phyloP scores from a whole-genome alignment of 1,284 basidiomycete genomes.

The Veloporphyrellus conicus region DNA sequence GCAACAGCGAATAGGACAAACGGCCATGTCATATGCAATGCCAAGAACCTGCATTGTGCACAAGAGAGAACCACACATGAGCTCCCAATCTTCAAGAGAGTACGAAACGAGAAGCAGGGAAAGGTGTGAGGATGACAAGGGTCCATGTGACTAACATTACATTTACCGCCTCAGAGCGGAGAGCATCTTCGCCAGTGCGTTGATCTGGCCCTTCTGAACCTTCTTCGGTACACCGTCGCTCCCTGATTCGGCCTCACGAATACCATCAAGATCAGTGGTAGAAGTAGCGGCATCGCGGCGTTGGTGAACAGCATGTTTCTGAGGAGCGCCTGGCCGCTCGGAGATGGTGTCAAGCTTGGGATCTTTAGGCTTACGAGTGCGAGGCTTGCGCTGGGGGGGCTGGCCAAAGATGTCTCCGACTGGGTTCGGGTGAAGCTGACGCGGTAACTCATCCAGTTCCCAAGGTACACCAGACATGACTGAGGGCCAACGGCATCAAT shows the following conservation, averaged over 20 bases:
- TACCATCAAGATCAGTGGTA: conserved; percentile 57
- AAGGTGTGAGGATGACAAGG: conserved; percentile 6
- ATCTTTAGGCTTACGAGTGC: conserved; percentile 63
- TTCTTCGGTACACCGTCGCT: conserved; percentile 59
- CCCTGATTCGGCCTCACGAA: conserved; percentile 27
- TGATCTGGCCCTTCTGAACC: conserved; percentile 81
- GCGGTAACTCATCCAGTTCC: conserved; percentile 64
- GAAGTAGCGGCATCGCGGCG: conserved; percentile 59
- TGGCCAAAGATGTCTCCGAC: conserved; percentile 58
- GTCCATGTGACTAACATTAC: conserved; percentile 28
- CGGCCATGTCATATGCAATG: conserved; percentile 26
- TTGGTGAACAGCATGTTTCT: conserved; percentile 28
- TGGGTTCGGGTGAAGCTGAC: conserved; percentile 57
- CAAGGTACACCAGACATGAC: conserved; percentile 73
- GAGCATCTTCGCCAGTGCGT: conserved; percentile 78
- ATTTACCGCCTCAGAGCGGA: conserved; percentile 65
- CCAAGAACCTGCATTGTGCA: conserved; percentile 28
- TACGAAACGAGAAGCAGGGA: neutral
- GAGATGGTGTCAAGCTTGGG: conserved; percentile 65
- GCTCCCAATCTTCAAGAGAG: conserved; percentile 15
- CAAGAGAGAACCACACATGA: conserved; percentile 19
- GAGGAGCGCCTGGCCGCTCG: conserved; percentile 49
- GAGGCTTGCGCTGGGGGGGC: conserved; percentile 59
- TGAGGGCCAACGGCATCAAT: conserved; percentile 29
- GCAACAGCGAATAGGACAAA: conserved; percentile 26